Evolutionary conservation across 2,329 filamentous ascomycete genomes (phyloP), one percentile per base, ranked within the genome.

Genomic region (Xylariaceae sp.): DNA sequence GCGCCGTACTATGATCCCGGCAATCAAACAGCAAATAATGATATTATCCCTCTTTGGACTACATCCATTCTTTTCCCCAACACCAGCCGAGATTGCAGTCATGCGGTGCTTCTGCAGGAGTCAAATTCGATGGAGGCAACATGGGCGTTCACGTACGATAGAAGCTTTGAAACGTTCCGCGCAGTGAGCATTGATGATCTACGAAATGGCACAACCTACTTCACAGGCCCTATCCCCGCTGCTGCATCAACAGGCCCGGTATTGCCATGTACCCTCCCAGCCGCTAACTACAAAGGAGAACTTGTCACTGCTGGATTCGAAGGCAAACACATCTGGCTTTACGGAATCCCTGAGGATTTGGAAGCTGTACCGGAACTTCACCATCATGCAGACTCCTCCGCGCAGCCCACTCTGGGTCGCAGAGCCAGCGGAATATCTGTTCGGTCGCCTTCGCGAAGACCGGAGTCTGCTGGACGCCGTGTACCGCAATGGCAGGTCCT

Each of bases 21-120:
- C 33, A 81, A 80, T 56, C 76, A 82, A 44, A 75, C 86, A 54
- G 77, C 74, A 11, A 83, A 86, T 51, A 82, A 88, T 50, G 79
- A 83, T 54, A 77, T 90, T 53, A 87, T 85, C 63, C 81, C 85
- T 19, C 78, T 92, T 62, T 94, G 89, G 89, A 92, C 89, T 6
- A 90, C 87, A 0, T 90, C 90, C 32, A 91, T 94, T 41, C 71
- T 94, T 3, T 92, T 92, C 49, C 88, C 89, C 3, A 89, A 90
- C 58, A 85, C 83, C n/a, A 89, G 85, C 57, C 80, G 83, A 44
- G 85, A 89, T 57, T 90, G 87, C 62, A 90, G 86, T 58, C 87
- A 91, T 67, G 86, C 87, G 17, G 83, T 87, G 1, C 67, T 92
- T 41, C 71, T 92, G 14, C 80, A 82, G 57, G 75, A 82, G 52